Conservation (phyloP, 2,329 filamentous ascomycete genomes). For the Beauveria sp. region DNA sequence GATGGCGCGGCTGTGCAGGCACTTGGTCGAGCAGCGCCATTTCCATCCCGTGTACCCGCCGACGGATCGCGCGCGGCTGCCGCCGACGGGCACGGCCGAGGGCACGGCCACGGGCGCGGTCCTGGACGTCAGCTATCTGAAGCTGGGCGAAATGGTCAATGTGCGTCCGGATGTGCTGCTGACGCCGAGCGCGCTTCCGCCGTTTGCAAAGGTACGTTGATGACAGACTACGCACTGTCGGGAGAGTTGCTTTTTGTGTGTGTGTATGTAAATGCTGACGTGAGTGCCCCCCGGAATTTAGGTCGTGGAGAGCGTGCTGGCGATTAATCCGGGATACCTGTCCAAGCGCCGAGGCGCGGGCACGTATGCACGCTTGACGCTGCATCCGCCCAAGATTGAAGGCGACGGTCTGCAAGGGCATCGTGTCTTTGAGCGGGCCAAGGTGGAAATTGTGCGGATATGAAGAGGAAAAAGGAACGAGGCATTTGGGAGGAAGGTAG, state of each 20-base stretch:
- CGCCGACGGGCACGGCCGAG: constrained; percentile 54
- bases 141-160: constrained; percentile 84
- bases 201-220: constrained; percentile 72
- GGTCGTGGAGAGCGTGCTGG: constrained; percentile 84
- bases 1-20: constrained; percentile 63
- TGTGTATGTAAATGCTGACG: background rate
- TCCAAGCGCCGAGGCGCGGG: constrained; percentile 80
- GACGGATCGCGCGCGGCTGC: constrained; percentile 57
- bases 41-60: constrained; percentile 88
- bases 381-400: constrained; percentile 58
- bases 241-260: background rate
- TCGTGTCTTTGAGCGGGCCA: constrained; percentile 70
- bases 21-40: constrained; percentile 82
- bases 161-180: constrained; percentile 80
- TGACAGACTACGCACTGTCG: too few species aligned
- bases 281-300: constrained; percentile 26
- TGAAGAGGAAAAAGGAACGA: constrained; percentile 21
- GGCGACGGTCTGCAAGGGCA: constrained; percentile 61
- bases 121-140: constrained; percentile 76
- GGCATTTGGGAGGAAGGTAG: background rate
- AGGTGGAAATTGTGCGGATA: constrained; percentile 83
- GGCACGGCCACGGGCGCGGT: constrained; percentile 63
- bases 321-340: constrained; percentile 82
- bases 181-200: constrained; percentile 71
- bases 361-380: constrained; percentile 73